Evolutionary conservation across 352 stramenopile genomes (phyloP), one percentile per base, ranked within the genome.

Genomic region (Phytopythium montanum): DNA sequence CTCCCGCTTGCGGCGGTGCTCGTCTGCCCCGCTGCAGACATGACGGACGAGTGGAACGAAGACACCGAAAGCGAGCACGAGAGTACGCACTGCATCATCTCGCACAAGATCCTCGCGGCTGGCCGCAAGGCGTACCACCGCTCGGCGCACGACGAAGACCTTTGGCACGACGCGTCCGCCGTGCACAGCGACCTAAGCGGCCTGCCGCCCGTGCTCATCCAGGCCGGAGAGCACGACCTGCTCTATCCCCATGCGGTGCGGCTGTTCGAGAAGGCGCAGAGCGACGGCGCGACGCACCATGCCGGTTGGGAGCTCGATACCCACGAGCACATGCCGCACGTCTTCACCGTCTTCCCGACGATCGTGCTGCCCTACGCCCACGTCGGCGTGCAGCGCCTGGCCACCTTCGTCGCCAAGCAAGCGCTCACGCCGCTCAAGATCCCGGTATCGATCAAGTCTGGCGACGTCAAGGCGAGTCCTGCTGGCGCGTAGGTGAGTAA

Each of bases 1-100:
- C 33, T 69, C 0, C 77, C 73, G 3, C 61, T 73, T 0, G 72
- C 68, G 13, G 75, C 56, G 3, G 61, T 83, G 28, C n/a, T 78
- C 12, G 34, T 63, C 10, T 76, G 64, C 54, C 77, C 77, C 19
- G 19, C 41, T 21, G 31, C 62, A 21, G 71, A 81, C 29, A 42
- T 84, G 28, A 59, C 66, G 4, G 56, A 62, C 8, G 57, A 60
- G n/a, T 46, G 36, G 33, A 25, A 48, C 2, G 59, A 62, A 2
- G 52, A 60, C 10, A 21, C 3, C 28, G 28, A 18, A 9, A 3
- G 33, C 16, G 58, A 64, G 23, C 29, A 18, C 1, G 58, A 62
- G 1, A 54, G 54, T 3, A 45, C 59, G 19, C 18, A 62, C 39
- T 73, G 62, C 52, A 65, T 73, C 34, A 9, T 73, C 10, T 60